Base-by-base conservation (phyloP, 768 basidiomycete species). In the Leccinum aurantiacum region DNA sequence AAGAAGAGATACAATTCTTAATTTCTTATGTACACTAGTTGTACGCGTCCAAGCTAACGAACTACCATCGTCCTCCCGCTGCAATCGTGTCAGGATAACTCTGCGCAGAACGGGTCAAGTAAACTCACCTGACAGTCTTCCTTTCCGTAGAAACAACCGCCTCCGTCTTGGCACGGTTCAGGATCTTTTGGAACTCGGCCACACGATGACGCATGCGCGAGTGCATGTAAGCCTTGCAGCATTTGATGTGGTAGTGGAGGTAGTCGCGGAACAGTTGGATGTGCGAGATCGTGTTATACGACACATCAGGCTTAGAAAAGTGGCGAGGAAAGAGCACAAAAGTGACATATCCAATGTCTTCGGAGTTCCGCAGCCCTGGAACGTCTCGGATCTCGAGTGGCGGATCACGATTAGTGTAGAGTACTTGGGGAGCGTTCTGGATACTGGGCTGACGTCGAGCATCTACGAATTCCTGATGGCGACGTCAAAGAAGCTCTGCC, bases 191-290 rank as follows among this genome's bases (percentile, higher is more conserved):
- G 81, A 99, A 98, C 75, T 97, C 93, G 1, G 90, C 85, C 13
- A 97, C 97, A 10, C 97, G 87, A 67, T 89, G 82, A 61, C 97
- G 82, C 94, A 98, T 95, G 49, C 97, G 82, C 3, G 93, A 95
- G 76, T 98, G 96, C 93, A 99, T 96, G 77, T 99, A 98, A 0
- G 96, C 97, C 75, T 98, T 98, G 55, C 90, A 95, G 72, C 94
- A 95, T 69, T 96, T 98, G 83, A 99, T 97, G 72, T 98, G 96
- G 75, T 98, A 98, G 77, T 99, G 97, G n/a, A 99, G 80, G 71
- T 98, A 98, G 75, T 98, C 94, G 58, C 97, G 86, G 89, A 99
- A 98, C 25, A 96, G 80, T 72, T 98, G 93, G 68, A 98, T 91
- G 67, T 93, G 93, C 29, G 94, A 95, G 71, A 98, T 97, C 14